These are phyloP conservation scores for Microbotryomycetes sp. DNA, from an alignment of 1,284 basidiomycete genomes.

Conservation along the genomic window DNA sequence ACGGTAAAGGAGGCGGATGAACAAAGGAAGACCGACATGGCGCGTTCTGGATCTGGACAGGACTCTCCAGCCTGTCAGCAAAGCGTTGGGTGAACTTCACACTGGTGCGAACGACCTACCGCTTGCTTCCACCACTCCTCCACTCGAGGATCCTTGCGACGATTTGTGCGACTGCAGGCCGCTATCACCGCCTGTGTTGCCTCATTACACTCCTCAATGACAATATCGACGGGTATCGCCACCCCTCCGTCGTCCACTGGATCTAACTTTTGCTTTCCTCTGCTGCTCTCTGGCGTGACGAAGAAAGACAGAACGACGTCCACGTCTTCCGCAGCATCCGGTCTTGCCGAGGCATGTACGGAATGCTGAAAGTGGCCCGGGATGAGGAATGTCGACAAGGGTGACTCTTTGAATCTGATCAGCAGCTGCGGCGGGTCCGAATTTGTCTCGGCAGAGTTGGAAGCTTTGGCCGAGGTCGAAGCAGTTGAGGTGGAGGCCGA, in stretches of 20 bases:
- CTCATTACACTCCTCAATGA: constrained; percentile 12
- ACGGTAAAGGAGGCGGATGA: not conserved
- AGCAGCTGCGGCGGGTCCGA: constrained; percentile 8
- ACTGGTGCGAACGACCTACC: too few species aligned
- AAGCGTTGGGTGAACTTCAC: too few species aligned
- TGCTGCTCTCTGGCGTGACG: constrained; percentile 11
- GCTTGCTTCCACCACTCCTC: constrained; percentile 21
- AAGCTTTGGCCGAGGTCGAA: too few species aligned
- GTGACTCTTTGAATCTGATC: constrained; percentile 18
- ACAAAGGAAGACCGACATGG: not conserved
- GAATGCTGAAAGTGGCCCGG: constrained; percentile 17
- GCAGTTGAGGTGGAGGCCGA: not conserved
- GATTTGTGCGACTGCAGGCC: constrained; percentile 11
- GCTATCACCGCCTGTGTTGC: constrained; percentile 8
- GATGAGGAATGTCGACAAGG: constrained; percentile 10
- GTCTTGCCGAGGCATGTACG: constrained; percentile 5
- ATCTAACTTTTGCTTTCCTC: not conserved
- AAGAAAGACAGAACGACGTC: constrained; percentile 26
- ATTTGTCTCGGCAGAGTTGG: too few species aligned
- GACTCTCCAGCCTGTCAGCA: too few species aligned
- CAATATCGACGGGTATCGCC: constrained; percentile 18
- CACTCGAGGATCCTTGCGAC: constrained; percentile 8
- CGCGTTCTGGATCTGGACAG: not conserved
- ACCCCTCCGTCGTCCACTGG: not conserved
- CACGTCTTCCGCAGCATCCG: not conserved